A percentile compares a stretch with the other conserved stretches of the same genome.
These are phyloP conservation scores for Oryza longistaminata DNA, from an alignment of 176 grass and related monocot species.

Conservation along the genomic window DNA sequence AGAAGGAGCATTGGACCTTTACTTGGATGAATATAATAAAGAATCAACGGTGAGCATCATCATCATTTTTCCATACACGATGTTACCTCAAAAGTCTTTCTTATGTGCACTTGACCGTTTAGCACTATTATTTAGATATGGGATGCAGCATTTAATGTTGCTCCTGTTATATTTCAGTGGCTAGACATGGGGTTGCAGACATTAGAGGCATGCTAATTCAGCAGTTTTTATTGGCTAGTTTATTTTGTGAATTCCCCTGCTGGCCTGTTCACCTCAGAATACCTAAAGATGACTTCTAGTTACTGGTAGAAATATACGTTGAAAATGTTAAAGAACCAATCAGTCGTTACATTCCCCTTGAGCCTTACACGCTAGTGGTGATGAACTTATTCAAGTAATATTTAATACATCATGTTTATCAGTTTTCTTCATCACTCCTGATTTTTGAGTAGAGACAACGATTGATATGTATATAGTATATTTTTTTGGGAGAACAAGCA, in stretches of 20 bases:
- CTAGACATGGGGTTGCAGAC: background rate
- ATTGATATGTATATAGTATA: no score
- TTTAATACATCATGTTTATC: background rate
- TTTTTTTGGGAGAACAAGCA: background rate
- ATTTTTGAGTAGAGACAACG: no score
- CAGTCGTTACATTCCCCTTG: background rate
- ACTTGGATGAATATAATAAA: constrained; percentile 42
- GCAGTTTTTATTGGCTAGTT: background rate
- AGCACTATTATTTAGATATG: background rate
- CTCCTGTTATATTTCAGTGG: background rate
- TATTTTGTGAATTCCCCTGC: background rate
- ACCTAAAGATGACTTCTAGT: background rate
- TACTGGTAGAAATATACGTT: background rate
- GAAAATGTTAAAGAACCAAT: background rate
- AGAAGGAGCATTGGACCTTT: constrained; percentile 57
- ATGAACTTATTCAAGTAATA: background rate
- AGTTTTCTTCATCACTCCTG: background rate
- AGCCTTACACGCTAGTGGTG: background rate
- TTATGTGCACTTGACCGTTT: background rate
- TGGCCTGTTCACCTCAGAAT: background rate
- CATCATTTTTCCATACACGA: constrained; percentile 14
- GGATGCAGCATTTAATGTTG: background rate
- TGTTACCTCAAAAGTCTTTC: background rate
- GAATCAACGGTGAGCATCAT: constrained; percentile 11
- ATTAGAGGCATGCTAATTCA: background rate